Evolutionary conservation across 768 basidiomycete genomes (phyloP).

Genomic region (Pleurotus pulmonarius): DNA sequence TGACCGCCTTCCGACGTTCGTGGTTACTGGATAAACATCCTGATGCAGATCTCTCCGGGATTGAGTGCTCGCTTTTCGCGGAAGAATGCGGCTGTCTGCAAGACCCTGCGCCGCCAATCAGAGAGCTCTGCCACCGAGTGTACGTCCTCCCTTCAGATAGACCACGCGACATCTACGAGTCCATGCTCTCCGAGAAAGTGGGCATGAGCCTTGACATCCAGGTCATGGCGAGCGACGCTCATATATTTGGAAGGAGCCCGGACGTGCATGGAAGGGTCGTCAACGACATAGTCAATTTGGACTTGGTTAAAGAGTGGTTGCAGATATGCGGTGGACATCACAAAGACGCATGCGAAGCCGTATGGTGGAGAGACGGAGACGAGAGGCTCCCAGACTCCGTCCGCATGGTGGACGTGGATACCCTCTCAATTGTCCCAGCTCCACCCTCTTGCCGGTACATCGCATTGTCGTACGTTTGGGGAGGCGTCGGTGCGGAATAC

Average conservation of each 20-base stretch:
- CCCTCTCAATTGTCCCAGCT: background rate
- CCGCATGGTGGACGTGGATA: background rate
- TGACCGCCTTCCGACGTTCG: background rate
- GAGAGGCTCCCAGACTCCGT: background rate
- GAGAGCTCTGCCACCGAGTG: background rate
- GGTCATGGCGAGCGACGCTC: background rate
- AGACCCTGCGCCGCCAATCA: background rate
- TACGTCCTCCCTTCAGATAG: background rate
- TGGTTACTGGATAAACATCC: background rate
- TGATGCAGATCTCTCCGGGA: background rate
- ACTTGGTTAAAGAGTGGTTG: background rate
- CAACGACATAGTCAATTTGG: background rate
- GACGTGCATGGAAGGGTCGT: slow-evolving; percentile 3
- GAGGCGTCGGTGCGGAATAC: background rate
- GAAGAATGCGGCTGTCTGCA: background rate
- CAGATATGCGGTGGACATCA: background rate
- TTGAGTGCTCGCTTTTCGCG: slow-evolving; percentile 3
- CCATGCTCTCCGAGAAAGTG: background rate
- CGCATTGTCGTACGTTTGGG: slow-evolving; percentile 5
- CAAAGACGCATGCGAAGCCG: background rate
- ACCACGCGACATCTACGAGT: background rate
- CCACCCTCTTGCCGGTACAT: background rate
- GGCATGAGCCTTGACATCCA: slow-evolving; percentile 1
- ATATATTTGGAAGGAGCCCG: background rate
- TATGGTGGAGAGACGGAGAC: slow-evolving; percentile 1